Evolutionary conservation across 83 land plant genomes (phyloP).

Genomic region (Larix sibirica): DNA sequence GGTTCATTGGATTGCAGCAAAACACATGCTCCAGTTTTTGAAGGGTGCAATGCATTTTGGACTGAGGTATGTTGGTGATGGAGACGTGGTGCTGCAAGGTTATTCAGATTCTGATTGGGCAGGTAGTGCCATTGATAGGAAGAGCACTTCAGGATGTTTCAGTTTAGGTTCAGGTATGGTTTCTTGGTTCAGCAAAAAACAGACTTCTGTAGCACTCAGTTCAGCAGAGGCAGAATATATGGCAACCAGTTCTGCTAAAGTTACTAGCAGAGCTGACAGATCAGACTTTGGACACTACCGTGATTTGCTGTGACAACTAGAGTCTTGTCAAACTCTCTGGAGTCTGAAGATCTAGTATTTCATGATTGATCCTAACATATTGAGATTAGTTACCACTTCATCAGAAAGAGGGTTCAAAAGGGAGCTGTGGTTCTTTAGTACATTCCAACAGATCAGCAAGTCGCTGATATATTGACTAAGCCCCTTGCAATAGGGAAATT

Average conservation of each 20-base stretch:
- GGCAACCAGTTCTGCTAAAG: neutral
- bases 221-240: neutral
- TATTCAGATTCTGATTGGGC: neutral
- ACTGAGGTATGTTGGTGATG: neutral
- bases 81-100: neutral
- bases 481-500: neutral
- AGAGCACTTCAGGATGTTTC: neutral
- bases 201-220: neutral
- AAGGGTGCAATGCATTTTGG: neutral
- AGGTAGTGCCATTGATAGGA: neutral
- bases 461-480: neutral
- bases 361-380: no score
- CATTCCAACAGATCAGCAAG: no score
- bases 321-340: neutral
- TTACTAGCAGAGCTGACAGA: no score
- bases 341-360: no score
- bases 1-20: neutral
- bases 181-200: neutral
- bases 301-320: neutral
- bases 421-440: no score
- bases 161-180: neutral
- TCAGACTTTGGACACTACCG: no score
- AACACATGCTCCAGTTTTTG: neutral
- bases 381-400: no score
- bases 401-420: no score